Evolutionary conservation across 371 early-diverging fungal species (phyloP).

Genomic region (Chytridiales sp.): DNA sequence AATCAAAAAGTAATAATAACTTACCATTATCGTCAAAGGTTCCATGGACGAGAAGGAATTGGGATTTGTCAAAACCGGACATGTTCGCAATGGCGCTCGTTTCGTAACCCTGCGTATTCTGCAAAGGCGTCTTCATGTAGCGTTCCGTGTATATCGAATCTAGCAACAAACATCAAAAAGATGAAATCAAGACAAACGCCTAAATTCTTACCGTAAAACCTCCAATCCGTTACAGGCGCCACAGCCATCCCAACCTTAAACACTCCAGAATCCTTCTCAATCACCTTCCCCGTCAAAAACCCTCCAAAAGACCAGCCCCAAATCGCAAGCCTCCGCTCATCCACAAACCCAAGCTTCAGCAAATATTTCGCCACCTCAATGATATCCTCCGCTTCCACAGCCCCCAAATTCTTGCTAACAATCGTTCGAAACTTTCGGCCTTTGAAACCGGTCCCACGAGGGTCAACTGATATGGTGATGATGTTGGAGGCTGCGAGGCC

Average conservation of each 20-base stretch:
- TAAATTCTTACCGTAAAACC: constrained; percentile 58
- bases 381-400: constrained; percentile 81
- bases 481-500: constrained; percentile 41
- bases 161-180: constrained; percentile 18
- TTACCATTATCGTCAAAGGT: constrained; percentile 79
- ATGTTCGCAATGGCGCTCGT: constrained; percentile 75
- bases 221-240: constrained; percentile 97
- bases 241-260: constrained; percentile 89
- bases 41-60: constrained; percentile 88
- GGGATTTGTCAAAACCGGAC: constrained; percentile 74
- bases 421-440: constrained; percentile 79
- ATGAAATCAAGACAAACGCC: constrained; percentile 2
- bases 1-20: constrained; percentile 1
- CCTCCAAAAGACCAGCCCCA: constrained; percentile 99
- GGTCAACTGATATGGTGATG: constrained; percentile 63
- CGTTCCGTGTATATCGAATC: constrained; percentile 96
- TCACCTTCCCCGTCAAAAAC: constrained; percentile 78
- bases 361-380: constrained; percentile 74
- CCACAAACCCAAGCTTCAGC: constrained; percentile 69
- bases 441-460: constrained; percentile 85
- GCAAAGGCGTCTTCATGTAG: constrained; percentile 86
- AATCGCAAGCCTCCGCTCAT: constrained; percentile 77
- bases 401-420: constrained; percentile 80
- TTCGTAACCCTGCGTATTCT: constrained; percentile 78
- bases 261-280: constrained; percentile 80